phyloP scores from a whole-genome alignment of 2,329 filamentous ascomycete genomes.

The Microascus cirrosus region DNA sequence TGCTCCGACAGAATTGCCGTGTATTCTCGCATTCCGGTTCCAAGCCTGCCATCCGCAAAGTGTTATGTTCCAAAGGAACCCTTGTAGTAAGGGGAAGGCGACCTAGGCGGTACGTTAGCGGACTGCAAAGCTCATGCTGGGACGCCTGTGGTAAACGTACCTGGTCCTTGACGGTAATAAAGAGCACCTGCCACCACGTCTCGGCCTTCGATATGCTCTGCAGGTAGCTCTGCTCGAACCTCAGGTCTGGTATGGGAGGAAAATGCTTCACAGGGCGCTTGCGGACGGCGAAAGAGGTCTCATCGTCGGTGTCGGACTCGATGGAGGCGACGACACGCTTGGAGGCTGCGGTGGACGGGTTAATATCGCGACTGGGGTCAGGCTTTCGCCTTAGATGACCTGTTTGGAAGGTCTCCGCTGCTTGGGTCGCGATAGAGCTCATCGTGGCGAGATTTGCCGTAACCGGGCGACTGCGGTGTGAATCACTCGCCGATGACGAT shows the following conservation, averaged over 20 bases:
- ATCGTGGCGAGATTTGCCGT: slow-evolving; percentile 23
- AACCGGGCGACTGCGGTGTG: not conserved
- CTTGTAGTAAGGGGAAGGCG: slow-evolving; percentile 77
- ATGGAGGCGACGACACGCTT: slow-evolving; percentile 12
- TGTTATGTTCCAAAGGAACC: slow-evolving; percentile 76
- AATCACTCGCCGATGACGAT: not conserved
- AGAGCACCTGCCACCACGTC: slow-evolving; percentile 65
- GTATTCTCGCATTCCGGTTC: slow-evolving; percentile 69
- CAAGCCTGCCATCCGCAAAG: slow-evolving; percentile 83
- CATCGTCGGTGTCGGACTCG: slow-evolving; percentile 36
- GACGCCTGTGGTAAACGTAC: slow-evolving; percentile 28
- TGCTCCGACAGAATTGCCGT: slow-evolving; percentile 66
- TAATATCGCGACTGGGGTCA: slow-evolving; percentile 63
- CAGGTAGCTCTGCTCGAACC: slow-evolving; percentile 97
- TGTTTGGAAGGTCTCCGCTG: slow-evolving; percentile 72
- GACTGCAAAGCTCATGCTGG: not conserved
- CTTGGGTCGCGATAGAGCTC: slow-evolving; percentile 47
- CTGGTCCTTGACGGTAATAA: slow-evolving; percentile 85
- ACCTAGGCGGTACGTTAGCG: slow-evolving; percentile 39
- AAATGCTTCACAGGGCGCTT: slow-evolving; percentile 30
- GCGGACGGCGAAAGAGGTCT: slow-evolving; percentile 57
- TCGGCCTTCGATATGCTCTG: slow-evolving; percentile 75
- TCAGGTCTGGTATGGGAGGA: slow-evolving; percentile 69
- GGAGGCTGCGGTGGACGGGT: slow-evolving; percentile 66
- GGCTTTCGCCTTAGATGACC: slow-evolving; percentile 66